A percentile compares a stretch with the other conserved stretches of the same genome.
Evolutionary conservation across 1,139 yeast genomes (phyloP).

Genomic region (Diutina ranongensis): DNA sequence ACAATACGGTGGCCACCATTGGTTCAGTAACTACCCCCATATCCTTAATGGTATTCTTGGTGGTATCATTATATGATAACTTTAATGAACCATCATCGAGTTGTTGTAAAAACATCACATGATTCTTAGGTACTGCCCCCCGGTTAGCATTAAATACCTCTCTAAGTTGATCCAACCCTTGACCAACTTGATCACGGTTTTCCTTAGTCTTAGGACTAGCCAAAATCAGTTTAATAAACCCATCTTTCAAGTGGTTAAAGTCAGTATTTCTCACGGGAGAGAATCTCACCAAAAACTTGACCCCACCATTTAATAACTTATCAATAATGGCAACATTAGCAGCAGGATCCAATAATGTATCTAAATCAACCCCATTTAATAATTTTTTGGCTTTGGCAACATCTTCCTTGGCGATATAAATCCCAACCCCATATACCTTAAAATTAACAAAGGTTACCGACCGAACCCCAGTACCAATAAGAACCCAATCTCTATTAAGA

Average conservation of each 20-base stretch:
- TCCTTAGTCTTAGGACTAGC: slow-evolving; percentile 39
- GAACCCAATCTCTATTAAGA: slow-evolving; percentile 13
- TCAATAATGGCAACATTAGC: slow-evolving; percentile 6
- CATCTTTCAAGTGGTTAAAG: slow-evolving; percentile 80
- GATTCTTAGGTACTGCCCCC: slow-evolving; percentile 59
- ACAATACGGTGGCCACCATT: slow-evolving; percentile 1
- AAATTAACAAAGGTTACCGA: slow-evolving; percentile 73
- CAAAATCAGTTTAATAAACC: slow-evolving; percentile 66
- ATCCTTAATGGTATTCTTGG: slow-evolving; percentile 17
- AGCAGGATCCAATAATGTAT: slow-evolving; percentile 7
- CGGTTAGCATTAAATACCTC: slow-evolving; percentile 34
- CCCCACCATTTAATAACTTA: neutral
- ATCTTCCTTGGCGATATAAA: slow-evolving; percentile 48
- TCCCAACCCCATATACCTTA: slow-evolving; percentile 79
- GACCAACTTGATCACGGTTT: slow-evolving; percentile 23
- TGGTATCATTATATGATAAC: slow-evolving; percentile 19
- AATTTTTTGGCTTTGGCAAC: slow-evolving; percentile 36
- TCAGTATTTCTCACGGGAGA: slow-evolving; percentile 87
- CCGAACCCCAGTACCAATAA: slow-evolving; percentile 74
- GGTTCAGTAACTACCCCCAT: slow-evolving; percentile 5
- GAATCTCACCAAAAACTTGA: slow-evolving; percentile 14
- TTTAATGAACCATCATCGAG: slow-evolving; percentile 19
- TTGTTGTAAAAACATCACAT: slow-evolving; percentile 28
- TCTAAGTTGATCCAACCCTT: slow-evolving; percentile 48
- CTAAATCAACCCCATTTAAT: slow-evolving; percentile 10